Conservation (phyloP, 2,329 filamentous ascomycete species). For the Cladobotryum protrusum region DNA sequence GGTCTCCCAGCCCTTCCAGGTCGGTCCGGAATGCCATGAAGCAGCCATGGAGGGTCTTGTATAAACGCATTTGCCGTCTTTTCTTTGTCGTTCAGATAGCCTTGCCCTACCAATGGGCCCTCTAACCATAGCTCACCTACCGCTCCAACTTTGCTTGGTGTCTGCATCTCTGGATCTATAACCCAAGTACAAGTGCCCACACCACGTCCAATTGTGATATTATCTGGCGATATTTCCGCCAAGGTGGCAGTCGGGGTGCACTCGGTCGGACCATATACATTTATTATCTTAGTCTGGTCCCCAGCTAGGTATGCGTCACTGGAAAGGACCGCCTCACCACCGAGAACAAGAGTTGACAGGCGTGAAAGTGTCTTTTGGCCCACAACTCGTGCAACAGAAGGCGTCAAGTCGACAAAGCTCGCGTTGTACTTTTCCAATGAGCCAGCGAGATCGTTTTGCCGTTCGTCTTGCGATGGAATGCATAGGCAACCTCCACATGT, state of each 20-base stretch:
- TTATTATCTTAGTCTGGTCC: neutral
- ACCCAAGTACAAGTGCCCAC: neutral
- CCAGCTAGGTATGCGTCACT: neutral
- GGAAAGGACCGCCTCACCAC: constrained; percentile 12
- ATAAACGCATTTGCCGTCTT: neutral
- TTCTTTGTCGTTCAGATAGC: neutral
- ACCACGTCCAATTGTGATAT: neutral
- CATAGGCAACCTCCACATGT: constrained; percentile 15
- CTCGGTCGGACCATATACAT: neutral
- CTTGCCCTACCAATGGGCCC: neutral
- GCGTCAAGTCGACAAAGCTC: constrained; percentile 9
- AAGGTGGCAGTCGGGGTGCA: neutral
- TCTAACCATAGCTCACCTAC: neutral
- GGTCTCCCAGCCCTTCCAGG: no score
- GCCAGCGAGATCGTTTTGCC: constrained; percentile 8
- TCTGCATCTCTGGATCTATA: neutral
- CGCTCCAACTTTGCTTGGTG: neutral
- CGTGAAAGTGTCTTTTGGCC: no score
- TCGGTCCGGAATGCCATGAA: no score
- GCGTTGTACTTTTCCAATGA: neutral
- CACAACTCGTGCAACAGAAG: constrained; percentile 1
- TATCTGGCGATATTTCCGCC: neutral
- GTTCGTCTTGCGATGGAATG: constrained; percentile 14
- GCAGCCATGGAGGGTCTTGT: no score
- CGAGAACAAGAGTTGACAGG: neutral